Evolutionary conservation across 1,139 yeast genomes (phyloP), one percentile per base, ranked within the genome.

Genomic region (Diutina rugosa): DNA sequence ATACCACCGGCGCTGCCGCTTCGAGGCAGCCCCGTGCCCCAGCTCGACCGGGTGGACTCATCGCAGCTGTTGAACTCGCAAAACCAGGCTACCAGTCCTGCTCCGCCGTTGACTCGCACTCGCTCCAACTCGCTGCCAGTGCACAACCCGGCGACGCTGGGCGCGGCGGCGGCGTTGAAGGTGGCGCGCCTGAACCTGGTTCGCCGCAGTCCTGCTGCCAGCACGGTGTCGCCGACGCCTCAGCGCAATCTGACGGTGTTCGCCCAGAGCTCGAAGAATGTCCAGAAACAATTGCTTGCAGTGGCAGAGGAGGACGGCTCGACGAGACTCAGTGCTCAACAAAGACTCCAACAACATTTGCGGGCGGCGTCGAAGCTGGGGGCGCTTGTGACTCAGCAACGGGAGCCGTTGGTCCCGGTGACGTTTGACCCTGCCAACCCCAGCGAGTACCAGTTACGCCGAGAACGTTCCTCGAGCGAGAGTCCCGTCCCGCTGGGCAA

Each of bases 341-440:
- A 76, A 59, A 62, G 78, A 57, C 67, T 76, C 38, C 78, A 74
- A 59, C 71, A 68, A 51, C 79, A 74, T 60, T 63, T 76, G 51
- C 64, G 71, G 55, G 70, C 72, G 58, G 79, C 77, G 1, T 71
- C 79, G 1, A 72, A 66, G 60, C 62, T 72, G 2, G 80, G 80
- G 0, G 54, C 71, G 0, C 64, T 76, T 51, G 64, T 72, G 65
- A 72, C 78, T 0, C 79, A 74, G 57, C 72, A 73, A 56, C 70
- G 69, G 59, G 78, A 73, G 58, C 58, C 63, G 0, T 63, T 76
- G 18, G 67, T 71, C 1, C 64, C 74, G 1, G 77, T 75, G 4
- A 71, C 71, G 1, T 76, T 69, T 61, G 79, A 76, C 61, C 80
- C 80, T 0, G 76, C 67, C 58, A 63, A 65, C 49, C 77, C 79